phyloP scores from a whole-genome alignment of 805 yeast genomes.

The Lachancea sp. region DNA sequence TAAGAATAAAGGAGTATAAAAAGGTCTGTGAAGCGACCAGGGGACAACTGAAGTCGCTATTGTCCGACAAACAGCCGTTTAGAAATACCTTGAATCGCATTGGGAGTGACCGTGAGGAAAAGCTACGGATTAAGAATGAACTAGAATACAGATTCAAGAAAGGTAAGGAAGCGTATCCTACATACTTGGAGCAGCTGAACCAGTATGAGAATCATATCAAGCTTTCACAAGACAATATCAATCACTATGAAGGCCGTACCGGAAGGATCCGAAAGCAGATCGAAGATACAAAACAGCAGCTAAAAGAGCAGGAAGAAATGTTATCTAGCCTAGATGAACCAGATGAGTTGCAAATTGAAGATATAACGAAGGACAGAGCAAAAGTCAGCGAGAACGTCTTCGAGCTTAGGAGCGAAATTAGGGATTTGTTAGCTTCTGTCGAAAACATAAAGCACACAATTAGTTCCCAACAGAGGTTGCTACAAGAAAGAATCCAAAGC shows the following conservation, averaged over 20 bases:
- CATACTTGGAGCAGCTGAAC: constrained; percentile 15
- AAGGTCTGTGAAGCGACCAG: constrained; percentile 26
- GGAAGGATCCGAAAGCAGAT: constrained; percentile 16
- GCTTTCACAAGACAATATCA: constrained; percentile 14
- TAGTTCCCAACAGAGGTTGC: constrained; percentile 32
- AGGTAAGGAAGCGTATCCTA: constrained; percentile 6
- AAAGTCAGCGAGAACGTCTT: constrained; percentile 18
- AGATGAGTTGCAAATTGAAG: constrained; percentile 14
- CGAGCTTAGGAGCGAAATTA: constrained; percentile 27
- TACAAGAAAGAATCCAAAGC: constrained; percentile 33
- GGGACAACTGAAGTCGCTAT: constrained; percentile 22
- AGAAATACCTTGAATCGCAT: constrained; percentile 26
- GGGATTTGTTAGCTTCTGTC: constrained; percentile 35
- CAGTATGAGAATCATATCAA: constrained; percentile 15
- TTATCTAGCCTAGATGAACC: constrained; percentile 12
- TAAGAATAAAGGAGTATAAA: constrained; percentile 25
- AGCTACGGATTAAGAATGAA: constrained; percentile 31
- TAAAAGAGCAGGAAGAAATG: constrained; percentile 5
- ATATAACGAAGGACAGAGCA: constrained; percentile 19
- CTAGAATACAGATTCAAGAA: constrained; percentile 12
- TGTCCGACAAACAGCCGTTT: constrained; percentile 25
- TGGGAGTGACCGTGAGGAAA: constrained; percentile 17
- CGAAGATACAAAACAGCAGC: constrained; percentile 10
- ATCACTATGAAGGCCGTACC: constrained; percentile 20
- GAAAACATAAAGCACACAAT: constrained; percentile 39